These are phyloP conservation scores for Patellaria atrata DNA, from an alignment of 495 filamentous ascomycete species.

Conservation along the genomic window DNA sequence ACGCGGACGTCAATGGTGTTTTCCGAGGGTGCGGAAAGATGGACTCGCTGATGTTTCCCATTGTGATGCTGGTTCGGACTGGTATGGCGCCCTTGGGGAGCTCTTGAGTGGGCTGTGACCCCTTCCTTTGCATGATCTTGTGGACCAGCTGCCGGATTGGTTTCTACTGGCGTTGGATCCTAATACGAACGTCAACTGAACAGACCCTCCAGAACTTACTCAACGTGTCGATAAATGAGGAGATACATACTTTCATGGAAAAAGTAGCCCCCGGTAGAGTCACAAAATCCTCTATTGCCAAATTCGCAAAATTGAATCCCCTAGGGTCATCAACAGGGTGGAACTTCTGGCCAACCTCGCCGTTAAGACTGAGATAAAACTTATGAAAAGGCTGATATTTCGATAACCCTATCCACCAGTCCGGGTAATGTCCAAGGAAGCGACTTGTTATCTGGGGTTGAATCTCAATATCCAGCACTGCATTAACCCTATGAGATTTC, in stretches of 20 bases:
- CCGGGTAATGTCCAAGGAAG: slow-evolving; percentile 15
- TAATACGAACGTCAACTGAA: background rate
- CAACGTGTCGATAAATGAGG: background rate
- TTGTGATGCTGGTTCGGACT: slow-evolving; percentile 2
- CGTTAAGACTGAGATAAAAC: slow-evolving; percentile 6
- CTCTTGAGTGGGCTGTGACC: background rate
- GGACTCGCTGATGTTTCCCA: slow-evolving; percentile 1
- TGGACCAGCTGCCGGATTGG: too few species aligned
- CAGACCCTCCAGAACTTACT: too few species aligned
- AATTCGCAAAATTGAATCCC: slow-evolving; percentile 17
- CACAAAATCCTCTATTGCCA: slow-evolving; percentile 14
- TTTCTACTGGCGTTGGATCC: background rate
- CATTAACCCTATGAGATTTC: slow-evolving; percentile 12
- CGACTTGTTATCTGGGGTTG: too few species aligned
- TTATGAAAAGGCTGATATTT: slow-evolving; percentile 10
- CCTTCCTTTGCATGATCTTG: background rate
- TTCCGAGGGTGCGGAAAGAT: slow-evolving; percentile 8
- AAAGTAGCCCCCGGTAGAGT: slow-evolving; percentile 15
- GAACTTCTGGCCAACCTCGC: slow-evolving; percentile 15
- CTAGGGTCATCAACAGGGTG: slow-evolving; percentile 5
- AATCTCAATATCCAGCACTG: slow-evolving; percentile 6
- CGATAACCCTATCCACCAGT: slow-evolving; percentile 15
- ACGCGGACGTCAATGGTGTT: slow-evolving; percentile 18
- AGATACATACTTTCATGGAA: slow-evolving; percentile 13
- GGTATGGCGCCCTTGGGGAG: background rate